Base-by-base conservation (phyloP, 441 rosid species). In the Viola pubescens region DNA sequence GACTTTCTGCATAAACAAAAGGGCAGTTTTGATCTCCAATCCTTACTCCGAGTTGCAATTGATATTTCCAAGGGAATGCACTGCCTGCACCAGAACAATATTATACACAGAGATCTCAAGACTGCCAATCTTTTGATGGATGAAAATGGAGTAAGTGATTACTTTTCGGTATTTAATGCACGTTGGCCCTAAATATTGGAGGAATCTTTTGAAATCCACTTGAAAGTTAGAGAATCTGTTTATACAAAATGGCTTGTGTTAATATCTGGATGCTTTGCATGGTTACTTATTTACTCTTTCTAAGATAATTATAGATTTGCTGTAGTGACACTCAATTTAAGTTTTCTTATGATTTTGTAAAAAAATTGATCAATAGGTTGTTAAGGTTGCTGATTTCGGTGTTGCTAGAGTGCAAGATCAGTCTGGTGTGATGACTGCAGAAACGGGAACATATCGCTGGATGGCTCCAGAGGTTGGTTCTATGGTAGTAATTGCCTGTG, bases 391-490 rank as follows among this genome's bases (percentile, higher is more conserved):
- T 19, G 94, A 86, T 71, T 86, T 86, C 73, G 94, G 90, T 56
- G 77, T 86, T 73, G 90, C 94, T 59, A 81, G 88, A 76, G 82
- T 84, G 67, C 82, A 82, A 69, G 70, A 67, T 72, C 82, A 65
- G 56, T 64, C 86, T 48, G 89, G 89, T 16, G 79, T 80, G 56
- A 86, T 86, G 94, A 86, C 94, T 37, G 89, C 86, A 34, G 94
- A 86, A 77, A 86, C 89, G 55, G 94, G 94, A 65, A 81, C 89
- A 6, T 86, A 86, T 61, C 86, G 87, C 40, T 86, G 94, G 94
- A 86, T 86, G 89, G 94, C 94, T 68, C 94, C 89, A 12, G 94
- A 86, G 89, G 89, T 86, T 64, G 70, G 81, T 72, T 16, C 41
- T 56, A 16, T 58, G 14, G 34, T 26, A 26, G 3, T 26, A 26